A percentile compares a stretch with the other conserved stretches of the same genome.
Conservation (phyloP, 371 early-diverging fungal species). For the Dichotomocladium elegans region DNA sequence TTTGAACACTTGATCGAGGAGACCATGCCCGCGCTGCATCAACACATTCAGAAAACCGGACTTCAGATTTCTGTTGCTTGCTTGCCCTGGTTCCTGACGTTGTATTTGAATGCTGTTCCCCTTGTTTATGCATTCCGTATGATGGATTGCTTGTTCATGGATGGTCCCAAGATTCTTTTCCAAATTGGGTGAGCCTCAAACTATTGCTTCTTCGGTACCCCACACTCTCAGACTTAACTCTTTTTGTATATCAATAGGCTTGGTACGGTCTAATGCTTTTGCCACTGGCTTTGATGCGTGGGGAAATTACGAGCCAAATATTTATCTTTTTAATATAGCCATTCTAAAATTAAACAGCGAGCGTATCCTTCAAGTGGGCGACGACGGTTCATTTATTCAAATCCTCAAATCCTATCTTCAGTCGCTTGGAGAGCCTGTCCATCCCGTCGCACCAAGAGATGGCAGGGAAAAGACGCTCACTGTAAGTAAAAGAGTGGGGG, state of each 20-base stretch:
- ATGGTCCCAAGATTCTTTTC: slow-evolving; percentile 90
- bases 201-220: too few species aligned
- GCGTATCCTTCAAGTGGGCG: background rate
- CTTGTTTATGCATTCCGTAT: slow-evolving; percentile 82
- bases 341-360: background rate
- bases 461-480: background rate
- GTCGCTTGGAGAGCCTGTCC: background rate
- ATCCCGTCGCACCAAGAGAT: background rate
- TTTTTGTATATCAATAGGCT: too few species aligned
- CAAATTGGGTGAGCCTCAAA: slow-evolving; percentile 69
- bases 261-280: too few species aligned
- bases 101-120: slow-evolving; percentile 93
- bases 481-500: background rate
- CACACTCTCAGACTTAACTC: too few species aligned
- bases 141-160: slow-evolving; percentile 92
- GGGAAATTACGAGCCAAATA: too few species aligned
- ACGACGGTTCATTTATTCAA: background rate
- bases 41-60: slow-evolving; percentile 78
- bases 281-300: too few species aligned
- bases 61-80: slow-evolving; percentile 93
- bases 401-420: background rate
- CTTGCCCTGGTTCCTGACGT: slow-evolving; percentile 95
- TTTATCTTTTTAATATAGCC: too few species aligned
- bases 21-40: slow-evolving; percentile 73
- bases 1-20: slow-evolving; percentile 83